A percentile compares a stretch with the other conserved stretches of the same genome.
Conservation (phyloP, 768 basidiomycete genomes). For the Cystobasidium tubakii region DNA sequence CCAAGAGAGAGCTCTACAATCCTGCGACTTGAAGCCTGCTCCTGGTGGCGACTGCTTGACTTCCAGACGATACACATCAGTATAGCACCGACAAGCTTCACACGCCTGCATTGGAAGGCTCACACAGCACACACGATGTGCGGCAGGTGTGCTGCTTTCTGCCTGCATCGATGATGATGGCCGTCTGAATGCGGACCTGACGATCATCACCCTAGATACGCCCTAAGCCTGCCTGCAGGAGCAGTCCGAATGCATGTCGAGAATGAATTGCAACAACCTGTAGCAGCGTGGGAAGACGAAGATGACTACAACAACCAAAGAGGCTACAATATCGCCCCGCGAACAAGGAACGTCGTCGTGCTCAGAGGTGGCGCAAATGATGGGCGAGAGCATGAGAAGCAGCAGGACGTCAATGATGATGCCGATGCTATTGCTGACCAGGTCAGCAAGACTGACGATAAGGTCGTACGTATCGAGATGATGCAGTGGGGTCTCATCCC, state of each 20-base stretch:
- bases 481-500: slow-evolving; percentile 76
- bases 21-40: no score
- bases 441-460: neutral
- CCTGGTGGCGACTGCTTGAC: no score
- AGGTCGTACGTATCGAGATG: neutral
- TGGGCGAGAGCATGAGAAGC: neutral
- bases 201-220: slow-evolving; percentile 11
- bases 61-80: no score
- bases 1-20: no score
- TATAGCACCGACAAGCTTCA: neutral
- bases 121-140: slow-evolving; percentile 11
- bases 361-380: slow-evolving; percentile 25
- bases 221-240: slow-evolving; percentile 20
- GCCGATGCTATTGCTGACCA: neutral
- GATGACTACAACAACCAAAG: slow-evolving; percentile 13
- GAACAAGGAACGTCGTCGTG: slow-evolving; percentile 14
- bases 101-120: no score
- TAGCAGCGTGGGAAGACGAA: slow-evolving; percentile 31
- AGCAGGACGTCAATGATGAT: neutral
- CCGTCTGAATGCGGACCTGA: neutral
- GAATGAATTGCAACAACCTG: neutral
- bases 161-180: neutral
- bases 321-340: slow-evolving; percentile 31
- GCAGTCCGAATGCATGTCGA: slow-evolving; percentile 17
- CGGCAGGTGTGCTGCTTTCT: slow-evolving; percentile 18